These are phyloP conservation scores for Pseudogymnoascus sp. DNA, from an alignment of 2,329 filamentous ascomycete genomes.

Conservation along the genomic window DNA sequence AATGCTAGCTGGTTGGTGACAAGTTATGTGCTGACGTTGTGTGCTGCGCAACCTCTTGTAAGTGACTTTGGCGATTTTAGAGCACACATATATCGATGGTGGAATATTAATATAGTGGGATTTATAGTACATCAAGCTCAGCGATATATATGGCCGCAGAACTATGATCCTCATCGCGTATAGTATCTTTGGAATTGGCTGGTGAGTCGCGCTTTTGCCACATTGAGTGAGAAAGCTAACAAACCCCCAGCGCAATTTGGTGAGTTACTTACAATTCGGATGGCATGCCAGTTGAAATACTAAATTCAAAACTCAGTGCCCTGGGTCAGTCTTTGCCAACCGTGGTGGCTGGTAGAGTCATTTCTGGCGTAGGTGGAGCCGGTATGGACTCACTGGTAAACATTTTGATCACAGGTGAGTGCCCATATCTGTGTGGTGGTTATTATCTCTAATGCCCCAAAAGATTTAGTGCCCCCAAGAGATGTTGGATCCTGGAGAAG, in stretches of 20 bases:
- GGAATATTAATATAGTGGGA: not conserved
- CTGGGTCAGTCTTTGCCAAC: conserved; percentile 39
- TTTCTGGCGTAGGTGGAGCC: conserved; percentile 46
- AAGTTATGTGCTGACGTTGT: conserved; percentile 43
- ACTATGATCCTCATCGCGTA: conserved; percentile 43
- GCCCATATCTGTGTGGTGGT: not conserved
- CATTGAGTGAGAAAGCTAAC: not conserved
- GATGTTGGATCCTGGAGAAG: conserved; percentile 48
- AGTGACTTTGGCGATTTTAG: conserved; percentile 14
- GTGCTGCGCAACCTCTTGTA: conserved; percentile 47
- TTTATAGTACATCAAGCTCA: conserved; percentile 35
- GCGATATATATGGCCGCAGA: conserved; percentile 51
- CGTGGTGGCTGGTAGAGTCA: conserved; percentile 43
- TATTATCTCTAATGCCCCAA: not conserved
- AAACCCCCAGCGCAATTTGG: conserved; percentile 29
- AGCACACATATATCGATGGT: not conserved
- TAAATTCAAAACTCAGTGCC: conserved; percentile 30
- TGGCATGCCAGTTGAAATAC: not conserved
- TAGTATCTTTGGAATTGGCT: conserved; percentile 40
- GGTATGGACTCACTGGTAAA: conserved; percentile 45
- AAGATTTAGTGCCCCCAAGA: conserved; percentile 44
- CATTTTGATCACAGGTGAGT: conserved; percentile 44
- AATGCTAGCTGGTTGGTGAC: conserved; percentile 53
- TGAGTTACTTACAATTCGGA: conserved; percentile 25
- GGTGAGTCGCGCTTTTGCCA: not conserved